These are phyloP conservation scores for Crucibulum laeve DNA, from an alignment of 768 basidiomycete species.

Conservation along the genomic window DNA sequence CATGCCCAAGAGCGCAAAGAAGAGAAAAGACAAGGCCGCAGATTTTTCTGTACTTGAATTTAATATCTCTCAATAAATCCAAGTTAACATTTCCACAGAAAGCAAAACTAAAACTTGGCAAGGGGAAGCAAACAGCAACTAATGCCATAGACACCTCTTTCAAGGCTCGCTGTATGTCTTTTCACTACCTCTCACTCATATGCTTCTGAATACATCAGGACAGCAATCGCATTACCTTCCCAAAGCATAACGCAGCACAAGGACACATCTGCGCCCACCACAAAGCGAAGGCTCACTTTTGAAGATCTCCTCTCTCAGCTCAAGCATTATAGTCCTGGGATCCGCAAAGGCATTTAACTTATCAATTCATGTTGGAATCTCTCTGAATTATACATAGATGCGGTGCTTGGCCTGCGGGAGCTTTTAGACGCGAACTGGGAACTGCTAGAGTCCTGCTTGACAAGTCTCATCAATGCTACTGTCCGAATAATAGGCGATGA, in stretches of 20 bases:
- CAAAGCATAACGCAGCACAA: constrained; percentile 71
- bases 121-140: constrained; percentile 75
- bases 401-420: constrained; percentile 68
- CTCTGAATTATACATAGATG: constrained; percentile 41
- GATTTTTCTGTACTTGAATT: constrained; percentile 68
- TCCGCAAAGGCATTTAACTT: constrained; percentile 58
- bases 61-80: constrained; percentile 1
- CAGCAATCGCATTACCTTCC: constrained; percentile 86
- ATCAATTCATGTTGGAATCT: background rate
- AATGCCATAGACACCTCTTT: constrained; percentile 97
- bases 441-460: constrained; percentile 47
- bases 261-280: constrained; percentile 57
- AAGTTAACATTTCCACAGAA: constrained; percentile 46
- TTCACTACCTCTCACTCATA: background rate
- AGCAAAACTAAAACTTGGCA: constrained; percentile 95
- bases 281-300: constrained; percentile 71
- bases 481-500: constrained; percentile 81
- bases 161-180: constrained; percentile 80
- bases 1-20: constrained; percentile 88
- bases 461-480: constrained; percentile 52
- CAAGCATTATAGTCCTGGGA: constrained; percentile 80
- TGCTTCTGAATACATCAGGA: constrained; percentile 10
- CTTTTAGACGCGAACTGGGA: constrained; percentile 60
- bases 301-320: constrained; percentile 72
- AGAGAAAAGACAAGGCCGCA: constrained; percentile 80